Conservation (phyloP, 805 yeast species). For the Metschnikowia lunata region DNA sequence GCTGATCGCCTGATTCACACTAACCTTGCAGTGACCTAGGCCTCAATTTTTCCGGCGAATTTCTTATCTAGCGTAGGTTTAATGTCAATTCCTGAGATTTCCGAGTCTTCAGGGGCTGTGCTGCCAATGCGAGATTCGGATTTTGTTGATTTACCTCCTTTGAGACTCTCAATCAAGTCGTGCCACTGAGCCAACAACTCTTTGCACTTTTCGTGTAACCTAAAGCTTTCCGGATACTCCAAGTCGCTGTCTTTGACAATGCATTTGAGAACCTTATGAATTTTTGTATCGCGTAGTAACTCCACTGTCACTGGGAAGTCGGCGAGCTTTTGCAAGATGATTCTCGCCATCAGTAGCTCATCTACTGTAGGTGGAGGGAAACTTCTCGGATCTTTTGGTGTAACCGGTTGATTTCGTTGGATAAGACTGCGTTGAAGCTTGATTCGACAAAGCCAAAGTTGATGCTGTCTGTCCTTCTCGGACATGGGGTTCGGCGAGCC, state of each 20-base stretch:
- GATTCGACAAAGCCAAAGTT: constrained; percentile 45
- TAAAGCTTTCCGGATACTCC: constrained; percentile 41
- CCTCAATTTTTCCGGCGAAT: constrained; percentile 8
- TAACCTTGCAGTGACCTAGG: background rate
- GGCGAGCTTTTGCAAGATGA: constrained; percentile 38
- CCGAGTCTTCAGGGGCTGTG: constrained; percentile 13
- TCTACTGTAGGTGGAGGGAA: constrained; percentile 41
- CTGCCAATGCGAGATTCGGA: constrained; percentile 13
- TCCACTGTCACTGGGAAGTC: constrained; percentile 40
- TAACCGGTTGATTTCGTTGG: constrained; percentile 40
- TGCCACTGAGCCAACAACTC: constrained; percentile 42
- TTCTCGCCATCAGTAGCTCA: constrained; percentile 39
- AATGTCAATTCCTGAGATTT: constrained; percentile 11
- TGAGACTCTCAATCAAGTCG: constrained; percentile 31
- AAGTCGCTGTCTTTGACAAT: constrained; percentile 38
- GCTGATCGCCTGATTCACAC: no score
- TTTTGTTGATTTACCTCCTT: constrained; percentile 23
- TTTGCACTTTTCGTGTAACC: constrained; percentile 42
- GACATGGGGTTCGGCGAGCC: constrained; percentile 1
- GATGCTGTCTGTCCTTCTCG: constrained; percentile 40
- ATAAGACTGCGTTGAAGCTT: constrained; percentile 46
- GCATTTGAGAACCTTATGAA: constrained; percentile 51
- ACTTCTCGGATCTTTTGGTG: constrained; percentile 32
- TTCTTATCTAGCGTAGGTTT: constrained; percentile 6
- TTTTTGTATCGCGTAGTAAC: constrained; percentile 41